These are phyloP conservation scores for Hordeum marinum DNA, from an alignment of 176 grass and related monocot genomes.

Conservation along the genomic window DNA sequence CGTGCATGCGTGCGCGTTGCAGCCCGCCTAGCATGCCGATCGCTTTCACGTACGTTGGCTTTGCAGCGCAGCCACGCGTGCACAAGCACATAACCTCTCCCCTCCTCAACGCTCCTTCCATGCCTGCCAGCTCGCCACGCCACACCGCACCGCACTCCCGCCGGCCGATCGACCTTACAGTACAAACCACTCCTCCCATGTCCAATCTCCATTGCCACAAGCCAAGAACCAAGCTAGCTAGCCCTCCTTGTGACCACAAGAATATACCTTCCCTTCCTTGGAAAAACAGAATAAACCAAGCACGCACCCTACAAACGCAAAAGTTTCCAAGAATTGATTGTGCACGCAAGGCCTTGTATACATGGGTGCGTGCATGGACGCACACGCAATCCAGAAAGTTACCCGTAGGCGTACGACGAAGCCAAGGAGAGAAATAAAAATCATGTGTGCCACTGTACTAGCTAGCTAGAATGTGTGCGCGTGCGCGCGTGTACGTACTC, in stretches of 20 bases:
- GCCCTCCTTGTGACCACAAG: background rate
- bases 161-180: background rate
- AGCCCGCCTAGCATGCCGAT: background rate
- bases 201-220: background rate
- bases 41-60: conserved; percentile 18
- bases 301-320: too few species aligned
- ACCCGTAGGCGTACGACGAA: background rate
- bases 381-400: too few species aligned
- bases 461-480: background rate
- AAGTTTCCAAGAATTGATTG: too few species aligned
- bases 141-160: too few species aligned
- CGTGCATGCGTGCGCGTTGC: background rate
- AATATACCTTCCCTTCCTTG: too few species aligned
- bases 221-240: background rate
- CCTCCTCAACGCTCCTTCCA: too few species aligned
- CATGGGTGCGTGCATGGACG: too few species aligned
- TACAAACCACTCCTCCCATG: background rate
- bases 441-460: background rate
- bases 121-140: too few species aligned
- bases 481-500: too few species aligned
- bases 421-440: background rate
- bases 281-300: background rate
- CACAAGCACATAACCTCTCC: too few species aligned
- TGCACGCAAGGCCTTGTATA: too few species aligned
- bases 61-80: background rate